A percentile compares a stretch with the other conserved stretches of the same genome.
Evolutionary conservation across 169 alveolate genomes (phyloP).

Genomic region (Blepharisma undulans): DNA sequence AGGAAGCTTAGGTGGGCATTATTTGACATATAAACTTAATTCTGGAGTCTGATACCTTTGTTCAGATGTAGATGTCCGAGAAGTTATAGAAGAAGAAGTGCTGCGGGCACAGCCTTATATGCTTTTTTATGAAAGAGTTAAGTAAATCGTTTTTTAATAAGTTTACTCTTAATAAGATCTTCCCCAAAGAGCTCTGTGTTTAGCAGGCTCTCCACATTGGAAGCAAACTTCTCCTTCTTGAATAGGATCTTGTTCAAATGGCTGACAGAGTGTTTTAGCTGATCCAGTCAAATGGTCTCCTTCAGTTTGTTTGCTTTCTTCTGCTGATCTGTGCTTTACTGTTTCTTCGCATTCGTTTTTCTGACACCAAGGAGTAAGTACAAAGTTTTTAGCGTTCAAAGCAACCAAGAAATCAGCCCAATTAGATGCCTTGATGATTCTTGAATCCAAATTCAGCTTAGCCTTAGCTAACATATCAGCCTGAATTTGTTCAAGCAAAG

Average conservation of each 20-base stretch:
- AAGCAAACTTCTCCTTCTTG: conserved; percentile 73
- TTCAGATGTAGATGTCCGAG: conserved; percentile 1
- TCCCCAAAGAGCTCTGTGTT: conserved; percentile 79
- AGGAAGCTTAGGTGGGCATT: conserved; percentile 37
- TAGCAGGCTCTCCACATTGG: conserved; percentile 79
- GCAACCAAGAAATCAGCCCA: conserved; percentile 84
- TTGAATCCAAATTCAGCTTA: conserved; percentile 50
- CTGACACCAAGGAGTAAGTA: conserved; percentile 87
- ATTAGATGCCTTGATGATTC: conserved; percentile 65
- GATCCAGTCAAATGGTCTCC: conserved; percentile 80
- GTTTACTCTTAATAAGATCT: conserved; percentile 77
- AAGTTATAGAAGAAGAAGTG: not conserved
- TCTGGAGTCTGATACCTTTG: not conserved
- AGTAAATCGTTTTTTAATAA: not conserved
- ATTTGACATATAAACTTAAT: conserved; percentile 9
- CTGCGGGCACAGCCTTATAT: conserved; percentile 38
- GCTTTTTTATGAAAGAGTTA: conserved; percentile 28
- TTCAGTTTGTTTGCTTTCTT: conserved; percentile 75
- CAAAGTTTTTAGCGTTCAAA: conserved; percentile 71
- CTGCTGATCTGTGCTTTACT: conserved; percentile 75
- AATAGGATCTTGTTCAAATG: conserved; percentile 69
- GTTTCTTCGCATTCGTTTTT: conserved; percentile 74
- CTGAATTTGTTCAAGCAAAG: conserved; percentile 73
- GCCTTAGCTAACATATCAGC: conserved; percentile 78
- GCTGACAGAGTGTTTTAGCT: conserved; percentile 86